phyloP scores from a whole-genome alignment of 768 basidiomycete genomes.

The Suillus alpinus region DNA sequence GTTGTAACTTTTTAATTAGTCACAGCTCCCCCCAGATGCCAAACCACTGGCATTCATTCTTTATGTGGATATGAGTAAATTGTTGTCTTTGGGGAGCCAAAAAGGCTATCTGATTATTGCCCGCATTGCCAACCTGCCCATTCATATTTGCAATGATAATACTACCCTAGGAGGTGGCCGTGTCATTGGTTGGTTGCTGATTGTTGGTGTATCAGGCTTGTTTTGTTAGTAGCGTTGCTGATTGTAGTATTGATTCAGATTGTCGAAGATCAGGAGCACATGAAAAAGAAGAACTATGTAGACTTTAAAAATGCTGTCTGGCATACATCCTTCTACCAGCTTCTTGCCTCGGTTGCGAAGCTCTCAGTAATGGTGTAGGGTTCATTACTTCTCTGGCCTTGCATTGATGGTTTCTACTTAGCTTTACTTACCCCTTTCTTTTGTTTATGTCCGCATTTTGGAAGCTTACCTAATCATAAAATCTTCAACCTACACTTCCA shows the following conservation, averaged over 20 bases:
- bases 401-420: too few species aligned
- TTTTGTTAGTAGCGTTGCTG: not conserved
- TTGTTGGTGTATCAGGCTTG: conserved; percentile 23
- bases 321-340: conserved; percentile 10
- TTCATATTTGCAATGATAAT: conserved; percentile 30
- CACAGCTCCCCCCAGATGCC: conserved; percentile 10
- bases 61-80: conserved; percentile 38
- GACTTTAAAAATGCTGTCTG: conserved; percentile 12
- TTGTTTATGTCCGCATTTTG: too few species aligned
- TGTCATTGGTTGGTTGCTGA: conserved; percentile 38
- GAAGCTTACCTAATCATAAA: too few species aligned
- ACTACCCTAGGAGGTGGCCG: conserved; percentile 30
- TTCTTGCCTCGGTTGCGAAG: not conserved
- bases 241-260: not conserved
- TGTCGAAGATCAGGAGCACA: conserved; percentile 3
- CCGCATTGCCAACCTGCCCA: conserved; percentile 30
- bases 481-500: too few species aligned
- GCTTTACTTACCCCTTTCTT: too few species aligned
- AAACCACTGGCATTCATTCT: conserved; percentile 32
- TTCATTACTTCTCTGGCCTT: too few species aligned
- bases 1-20: not conserved
- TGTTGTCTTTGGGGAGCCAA: conserved; percentile 37
- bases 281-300: conserved; percentile 1
- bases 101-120: conserved; percentile 38
- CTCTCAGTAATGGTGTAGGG: too few species aligned